Base-by-base conservation (phyloP, 1,139 yeast genomes). In the Pichia sp. region DNA sequence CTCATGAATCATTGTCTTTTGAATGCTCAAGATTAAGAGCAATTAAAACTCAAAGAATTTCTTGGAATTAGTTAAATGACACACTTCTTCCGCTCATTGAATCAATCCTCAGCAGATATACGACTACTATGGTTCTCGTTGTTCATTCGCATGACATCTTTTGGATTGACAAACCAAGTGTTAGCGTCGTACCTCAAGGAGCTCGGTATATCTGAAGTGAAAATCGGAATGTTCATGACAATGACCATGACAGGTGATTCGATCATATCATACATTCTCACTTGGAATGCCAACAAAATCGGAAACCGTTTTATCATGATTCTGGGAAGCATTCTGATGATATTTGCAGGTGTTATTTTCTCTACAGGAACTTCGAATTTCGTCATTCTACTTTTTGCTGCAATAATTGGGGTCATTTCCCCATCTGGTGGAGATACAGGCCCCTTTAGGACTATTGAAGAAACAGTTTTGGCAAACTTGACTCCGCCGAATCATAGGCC, bases 381-480 rank as follows among this genome's bases (percentile, higher is more conserved):
- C 64, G 66, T 71, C 60, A 55, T 84, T 0, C 70, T 90, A 44
- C 70, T 90, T 31, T 26, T 75, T 3, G 95, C 96, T 3, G 83
- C 87, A 1, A 72, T 76, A 5, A 55, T 82, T 48, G 88, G 88
- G 0, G 90, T 90, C 12, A 85, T 90, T 4, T 87, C 96, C 1
- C 96, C 96, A 0, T 82, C 91, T 39, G 96, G 96, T 16, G 93
- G 85, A 62, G 97, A 90, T 64, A 88, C 93, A 0, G 97, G 97
- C 0, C 97, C 97, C 0, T 90, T 90, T 69, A 85, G 87, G 63
- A 82, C 95, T 1, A 82, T 90, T 21, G 97, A 90, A 65, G 96
- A 90, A 65, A 86, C 95, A 0, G 78, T 87, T 30, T 74, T 90
- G 52, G 96, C 96, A 0, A 95, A 88, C 67, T 70, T 90, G 59